Base-by-base conservation (phyloP, 169 alveolate species). In the Plasmodium knowlesi region DNA sequence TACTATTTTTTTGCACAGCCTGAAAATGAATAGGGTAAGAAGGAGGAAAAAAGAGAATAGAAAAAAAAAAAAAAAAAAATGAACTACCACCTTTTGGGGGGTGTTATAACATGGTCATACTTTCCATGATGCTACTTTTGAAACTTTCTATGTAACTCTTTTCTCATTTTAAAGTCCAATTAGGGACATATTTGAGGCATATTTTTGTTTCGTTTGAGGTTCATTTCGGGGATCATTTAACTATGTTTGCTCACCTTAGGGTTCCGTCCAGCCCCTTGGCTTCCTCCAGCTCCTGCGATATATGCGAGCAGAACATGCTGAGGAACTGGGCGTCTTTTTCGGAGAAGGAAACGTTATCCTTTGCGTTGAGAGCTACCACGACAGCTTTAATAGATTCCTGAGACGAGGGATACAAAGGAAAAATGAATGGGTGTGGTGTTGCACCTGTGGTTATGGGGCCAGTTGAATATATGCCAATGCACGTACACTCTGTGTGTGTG, bases 1-100 rank as follows among this genome's bases (percentile, higher is more conserved):
- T 28, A 85, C 84, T 14, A 74, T 85, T 32, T 85, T 85, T 85
- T 85, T 85, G 30, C 93, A 85, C 79, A 85, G 34, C 93, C 93
- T 85, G 41, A 74, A 85, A 85, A 25, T 81, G 41, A 22, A 72
- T 32, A n/a, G 32, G 54, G 61, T 54, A 10, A 10, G 80, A 73
- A 2, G 30, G 74, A 73, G 78, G 37, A 46, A 84, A 28, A 57
- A 82, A 32, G 30, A 46, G 50, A 53, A 81, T n/a, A 2, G 30
- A 85, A 73, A 57, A 22, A 46, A 84, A 28, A 57, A 82, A 32
- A 54, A 46, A 81, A 53, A 81, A 19, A 81, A 41, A 84, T 8
- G 34, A 41, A 28, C 3, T 3, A 84, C 37, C 28, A 70, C 30
- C 37, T 30, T 83, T 50, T n/a, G n/a, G 61, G 61, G 61, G 61